phyloP scores from a whole-genome alignment of 1,284 basidiomycete genomes.

The Neolentinus lepideus region DNA sequence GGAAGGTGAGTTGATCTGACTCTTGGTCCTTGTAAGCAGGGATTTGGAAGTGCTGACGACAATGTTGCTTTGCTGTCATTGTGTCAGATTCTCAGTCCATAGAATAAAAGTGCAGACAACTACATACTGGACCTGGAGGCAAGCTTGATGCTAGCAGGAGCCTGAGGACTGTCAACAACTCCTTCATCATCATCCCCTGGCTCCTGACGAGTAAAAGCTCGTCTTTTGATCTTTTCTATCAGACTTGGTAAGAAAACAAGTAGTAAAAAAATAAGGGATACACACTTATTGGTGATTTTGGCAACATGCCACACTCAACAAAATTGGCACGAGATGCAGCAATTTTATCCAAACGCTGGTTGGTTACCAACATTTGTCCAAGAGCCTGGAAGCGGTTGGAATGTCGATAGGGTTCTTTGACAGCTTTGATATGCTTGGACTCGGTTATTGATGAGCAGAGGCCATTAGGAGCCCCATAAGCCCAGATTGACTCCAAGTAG shows the following conservation, averaged over 20 bases:
- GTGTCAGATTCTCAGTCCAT: background rate
- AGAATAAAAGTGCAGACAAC: background rate
- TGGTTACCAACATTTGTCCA: background rate
- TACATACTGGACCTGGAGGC: background rate
- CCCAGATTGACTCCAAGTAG: constrained; percentile 3
- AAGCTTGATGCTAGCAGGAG: background rate
- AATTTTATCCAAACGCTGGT: background rate
- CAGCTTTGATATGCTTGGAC: background rate
- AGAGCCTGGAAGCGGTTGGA: background rate
- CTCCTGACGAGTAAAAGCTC: background rate
- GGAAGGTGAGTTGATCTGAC: background rate
- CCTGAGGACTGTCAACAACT: background rate
- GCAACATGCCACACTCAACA: background rate
- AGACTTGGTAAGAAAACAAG: background rate
- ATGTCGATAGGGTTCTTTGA: background rate
- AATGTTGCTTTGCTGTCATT: background rate
- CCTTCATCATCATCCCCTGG: background rate
- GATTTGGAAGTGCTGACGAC: background rate
- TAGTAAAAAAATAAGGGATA: background rate
- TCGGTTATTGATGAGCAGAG: background rate
- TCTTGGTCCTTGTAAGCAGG: background rate
- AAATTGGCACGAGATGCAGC: background rate
- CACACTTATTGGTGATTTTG: background rate
- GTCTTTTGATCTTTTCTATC: background rate
- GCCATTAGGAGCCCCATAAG: constrained; percentile 6